Conservation (phyloP, 2,329 filamentous ascomycete species). For the Seiridium cupressi region DNA sequence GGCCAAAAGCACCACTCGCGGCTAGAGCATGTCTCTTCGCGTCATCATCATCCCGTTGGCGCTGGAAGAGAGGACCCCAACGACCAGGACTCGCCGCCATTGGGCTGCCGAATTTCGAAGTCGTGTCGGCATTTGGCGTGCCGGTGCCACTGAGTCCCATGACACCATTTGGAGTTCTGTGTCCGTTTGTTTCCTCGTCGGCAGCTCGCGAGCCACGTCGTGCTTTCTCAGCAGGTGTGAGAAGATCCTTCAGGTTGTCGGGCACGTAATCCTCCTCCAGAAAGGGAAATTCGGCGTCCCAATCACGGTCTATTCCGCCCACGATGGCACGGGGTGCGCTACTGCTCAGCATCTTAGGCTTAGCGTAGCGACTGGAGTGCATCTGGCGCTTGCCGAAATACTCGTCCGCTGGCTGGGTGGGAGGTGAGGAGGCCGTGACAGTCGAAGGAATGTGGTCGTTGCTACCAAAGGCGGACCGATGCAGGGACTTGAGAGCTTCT, state of each 20-base stretch:
- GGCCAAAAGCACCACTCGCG: slow-evolving; percentile 52
- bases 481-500: slow-evolving; percentile 62
- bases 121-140: slow-evolving; percentile 38
- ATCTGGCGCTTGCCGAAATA: slow-evolving; percentile 70
- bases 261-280: slow-evolving; percentile 85
- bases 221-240: slow-evolving; percentile 67
- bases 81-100: slow-evolving; percentile 58
- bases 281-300: slow-evolving; percentile 71
- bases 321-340: slow-evolving; percentile 57
- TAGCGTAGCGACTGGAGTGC: slow-evolving; percentile 65
- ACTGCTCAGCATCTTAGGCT: slow-evolving; percentile 69
- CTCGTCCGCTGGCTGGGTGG: slow-evolving; percentile 42
- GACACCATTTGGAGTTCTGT: slow-evolving; percentile 30
- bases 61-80: slow-evolving; percentile 60
- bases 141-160: slow-evolving; percentile 34
- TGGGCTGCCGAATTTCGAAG: slow-evolving; percentile 61
- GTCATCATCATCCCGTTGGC: slow-evolving; percentile 59
- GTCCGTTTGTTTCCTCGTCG: slow-evolving; percentile 48
- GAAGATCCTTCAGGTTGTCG: slow-evolving; percentile 62
- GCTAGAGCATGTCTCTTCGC: slow-evolving; percentile 45
- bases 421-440: slow-evolving; percentile 33
- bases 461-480: slow-evolving; percentile 66
- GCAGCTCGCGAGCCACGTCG: slow-evolving; percentile 57
- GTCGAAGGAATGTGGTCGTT: slow-evolving; percentile 60
- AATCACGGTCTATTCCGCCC: slow-evolving; percentile 59